These are phyloP conservation scores for Halophytophthora polymorphica DNA, from an alignment of 352 stramenopile species.

Conservation along the genomic window DNA sequence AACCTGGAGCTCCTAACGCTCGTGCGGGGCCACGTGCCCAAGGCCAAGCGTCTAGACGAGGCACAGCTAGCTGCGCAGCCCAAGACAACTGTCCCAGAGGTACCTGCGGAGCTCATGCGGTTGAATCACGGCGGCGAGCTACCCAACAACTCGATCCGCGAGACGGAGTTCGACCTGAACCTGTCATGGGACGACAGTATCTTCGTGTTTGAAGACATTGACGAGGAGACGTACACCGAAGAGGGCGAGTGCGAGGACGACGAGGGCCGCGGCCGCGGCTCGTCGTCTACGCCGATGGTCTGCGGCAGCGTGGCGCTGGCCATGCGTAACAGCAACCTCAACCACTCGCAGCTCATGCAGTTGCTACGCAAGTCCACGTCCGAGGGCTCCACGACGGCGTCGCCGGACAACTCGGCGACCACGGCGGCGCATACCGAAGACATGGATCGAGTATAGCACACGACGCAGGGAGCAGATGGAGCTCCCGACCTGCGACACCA, in stretches of 20 bases:
- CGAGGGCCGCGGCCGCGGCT: conserved; percentile 10
- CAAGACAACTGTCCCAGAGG: conserved; percentile 44
- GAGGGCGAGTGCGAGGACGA: conserved; percentile 37
- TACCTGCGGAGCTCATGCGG: conserved; percentile 58
- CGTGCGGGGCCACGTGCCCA: conserved; percentile 37
- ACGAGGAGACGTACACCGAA: conserved; percentile 34
- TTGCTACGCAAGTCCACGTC: conserved; percentile 42
- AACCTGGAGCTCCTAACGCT: conserved; percentile 34
- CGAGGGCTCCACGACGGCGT: conserved; percentile 17
- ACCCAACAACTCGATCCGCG: conserved; percentile 76
- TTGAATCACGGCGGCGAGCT: conserved; percentile 59
- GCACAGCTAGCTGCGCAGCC: conserved; percentile 35
- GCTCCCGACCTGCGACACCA: too few relatives aligned
- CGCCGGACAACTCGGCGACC: conserved; percentile 19
- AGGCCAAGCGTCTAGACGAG: conserved; percentile 68
- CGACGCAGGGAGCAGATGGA: too few relatives aligned
- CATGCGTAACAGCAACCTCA: conserved; percentile 50
- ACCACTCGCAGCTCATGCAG: conserved; percentile 63
- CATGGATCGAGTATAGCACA: conserved; percentile 65
- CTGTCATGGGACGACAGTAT: conserved; percentile 73
- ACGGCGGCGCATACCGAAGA: conserved; percentile 39
- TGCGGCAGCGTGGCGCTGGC: conserved; percentile 42
- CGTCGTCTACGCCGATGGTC: conserved; percentile 32
- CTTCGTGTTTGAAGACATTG: conserved; percentile 67
- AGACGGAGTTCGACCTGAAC: conserved; percentile 76